phyloP scores from a whole-genome alignment of 257 asterid species.

The Forsythia viridissima region DNA sequence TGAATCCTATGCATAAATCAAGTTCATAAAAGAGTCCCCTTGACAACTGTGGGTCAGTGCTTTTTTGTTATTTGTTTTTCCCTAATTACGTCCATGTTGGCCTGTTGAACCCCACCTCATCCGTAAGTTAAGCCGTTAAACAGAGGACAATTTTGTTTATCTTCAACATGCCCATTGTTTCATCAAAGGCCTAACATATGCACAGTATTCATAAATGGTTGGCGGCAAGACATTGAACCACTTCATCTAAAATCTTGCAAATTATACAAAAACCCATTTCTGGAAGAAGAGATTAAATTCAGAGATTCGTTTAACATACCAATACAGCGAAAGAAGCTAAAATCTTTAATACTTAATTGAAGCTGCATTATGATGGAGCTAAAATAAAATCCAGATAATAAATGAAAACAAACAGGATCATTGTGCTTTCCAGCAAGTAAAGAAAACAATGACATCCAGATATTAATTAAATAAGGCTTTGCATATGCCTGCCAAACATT shows the following conservation, averaged over 20 bases:
- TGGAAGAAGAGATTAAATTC: background rate
- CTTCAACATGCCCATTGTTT: background rate
- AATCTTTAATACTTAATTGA: background rate
- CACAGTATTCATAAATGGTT: background rate
- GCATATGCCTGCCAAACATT: background rate
- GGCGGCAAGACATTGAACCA: background rate
- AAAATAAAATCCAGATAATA: background rate
- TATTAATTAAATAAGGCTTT: slow-evolving; percentile 4
- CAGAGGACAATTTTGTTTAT: background rate
- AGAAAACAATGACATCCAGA: background rate
- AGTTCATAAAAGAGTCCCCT: background rate
- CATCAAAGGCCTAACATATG: background rate
- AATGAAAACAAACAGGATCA: slow-evolving; percentile 12
- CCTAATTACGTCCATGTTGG: background rate
- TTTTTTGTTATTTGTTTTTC: background rate
- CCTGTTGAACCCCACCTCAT: background rate
- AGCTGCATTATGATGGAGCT: slow-evolving; percentile 2
- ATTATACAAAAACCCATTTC: background rate
- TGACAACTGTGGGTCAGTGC: background rate
- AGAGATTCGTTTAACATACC: slow-evolving; percentile 3
- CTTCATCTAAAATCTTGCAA: background rate
- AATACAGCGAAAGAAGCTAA: background rate
- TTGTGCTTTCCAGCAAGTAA: slow-evolving; percentile 14
- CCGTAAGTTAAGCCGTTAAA: background rate
- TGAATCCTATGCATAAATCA: background rate